phyloP scores from a whole-genome alignment of 768 basidiomycete species.

The Boletellus emodensis region DNA sequence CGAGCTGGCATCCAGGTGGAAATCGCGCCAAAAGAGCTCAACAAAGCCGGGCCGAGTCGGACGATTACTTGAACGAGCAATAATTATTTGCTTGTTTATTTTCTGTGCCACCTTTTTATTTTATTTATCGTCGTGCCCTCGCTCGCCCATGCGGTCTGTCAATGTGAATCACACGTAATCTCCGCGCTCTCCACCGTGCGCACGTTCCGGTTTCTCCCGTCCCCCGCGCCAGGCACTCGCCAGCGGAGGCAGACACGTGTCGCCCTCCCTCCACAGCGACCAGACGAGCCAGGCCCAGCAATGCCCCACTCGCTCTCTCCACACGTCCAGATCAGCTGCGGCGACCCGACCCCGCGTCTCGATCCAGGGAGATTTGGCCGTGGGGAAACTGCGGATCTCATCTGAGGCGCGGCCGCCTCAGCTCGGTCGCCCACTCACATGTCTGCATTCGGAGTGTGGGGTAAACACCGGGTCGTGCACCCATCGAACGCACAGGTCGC shows the following conservation, averaged over 20 bases:
- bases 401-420: slow-evolving; percentile 15
- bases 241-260: not conserved
- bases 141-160: not conserved
- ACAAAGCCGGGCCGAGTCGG: slow-evolving; percentile 18
- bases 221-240: not conserved
- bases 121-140: too few relatives aligned
- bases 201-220: not conserved
- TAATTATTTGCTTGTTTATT: too few relatives aligned
- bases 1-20: slow-evolving; percentile 15
- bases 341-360: slow-evolving; percentile 7
- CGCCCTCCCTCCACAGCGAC: too few relatives aligned
- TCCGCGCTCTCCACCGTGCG: not conserved
- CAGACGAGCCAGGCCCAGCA: too few relatives aligned
- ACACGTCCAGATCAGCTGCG: not conserved
- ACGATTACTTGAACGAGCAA: too few relatives aligned
- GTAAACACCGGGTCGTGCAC: slow-evolving; percentile 12
- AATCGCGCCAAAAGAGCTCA: slow-evolving; percentile 17
- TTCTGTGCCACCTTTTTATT: too few relatives aligned
- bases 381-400: slow-evolving; percentile 13
- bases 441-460: slow-evolving; percentile 14
- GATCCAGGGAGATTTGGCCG: too few relatives aligned
- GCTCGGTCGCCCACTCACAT: not conserved
- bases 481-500: too few relatives aligned
- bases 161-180: not conserved
- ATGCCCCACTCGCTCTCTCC: not conserved